Evolutionary conservation across 2,329 filamentous ascomycete genomes (phyloP).

Genomic region (Arthrobotrys iridis): DNA sequence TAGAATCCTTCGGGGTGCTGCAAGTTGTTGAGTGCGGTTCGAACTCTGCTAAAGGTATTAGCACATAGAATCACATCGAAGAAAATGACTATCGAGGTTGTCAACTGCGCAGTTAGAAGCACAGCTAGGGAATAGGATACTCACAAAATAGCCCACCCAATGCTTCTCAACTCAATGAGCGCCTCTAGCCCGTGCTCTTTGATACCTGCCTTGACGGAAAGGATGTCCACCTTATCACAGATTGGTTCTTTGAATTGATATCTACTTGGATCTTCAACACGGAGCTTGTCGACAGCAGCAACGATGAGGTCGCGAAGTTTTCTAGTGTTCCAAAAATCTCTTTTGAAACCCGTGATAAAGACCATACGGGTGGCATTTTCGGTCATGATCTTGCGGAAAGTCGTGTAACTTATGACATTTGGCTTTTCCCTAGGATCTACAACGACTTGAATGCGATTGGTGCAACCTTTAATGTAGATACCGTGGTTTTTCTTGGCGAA

Average conservation of each 20-base stretch:
- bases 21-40: slow-evolving; percentile 31
- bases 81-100: neutral
- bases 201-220: slow-evolving; percentile 4
- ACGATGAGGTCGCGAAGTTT: slow-evolving; percentile 33
- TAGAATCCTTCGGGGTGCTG: slow-evolving; percentile 47
- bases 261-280: slow-evolving; percentile 25
- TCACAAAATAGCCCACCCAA: slow-evolving; percentile 36
- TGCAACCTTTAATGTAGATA: slow-evolving; percentile 15
- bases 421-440: neutral
- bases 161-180: slow-evolving; percentile 21
- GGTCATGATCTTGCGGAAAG: slow-evolving; percentile 45
- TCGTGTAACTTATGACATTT: slow-evolving; percentile 17
- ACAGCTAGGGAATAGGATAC: neutral
- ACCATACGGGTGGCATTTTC: slow-evolving; percentile 38
- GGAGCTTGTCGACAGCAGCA: slow-evolving; percentile 21
- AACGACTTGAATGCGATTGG: slow-evolving; percentile 20
- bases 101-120: neutral
- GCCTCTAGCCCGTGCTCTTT: slow-evolving; percentile 3
- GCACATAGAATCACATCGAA: neutral
- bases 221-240: slow-evolving; percentile 5
- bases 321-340: slow-evolving; percentile 18
- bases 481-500: slow-evolving; percentile 24
- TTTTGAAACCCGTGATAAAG: slow-evolving; percentile 6
- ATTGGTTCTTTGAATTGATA: slow-evolving; percentile 15
- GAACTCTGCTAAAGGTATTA: slow-evolving; percentile 12